Percentiles rank a stretch among this genome's conserved stretches.
Conservation (phyloP, 116 monocot species). For the Iris pallida region DNA sequence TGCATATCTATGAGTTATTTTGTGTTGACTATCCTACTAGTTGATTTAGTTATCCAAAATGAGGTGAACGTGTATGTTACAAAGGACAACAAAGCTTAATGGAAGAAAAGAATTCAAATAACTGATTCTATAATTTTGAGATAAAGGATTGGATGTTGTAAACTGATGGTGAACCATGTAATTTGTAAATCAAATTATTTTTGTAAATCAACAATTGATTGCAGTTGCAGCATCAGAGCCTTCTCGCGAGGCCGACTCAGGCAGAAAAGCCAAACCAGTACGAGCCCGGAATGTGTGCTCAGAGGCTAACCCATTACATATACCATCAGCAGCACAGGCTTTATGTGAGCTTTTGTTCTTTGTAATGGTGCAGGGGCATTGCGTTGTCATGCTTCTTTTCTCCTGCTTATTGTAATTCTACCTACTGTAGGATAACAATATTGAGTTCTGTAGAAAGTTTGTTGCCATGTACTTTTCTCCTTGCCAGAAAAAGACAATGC, state of each 20-base stretch:
- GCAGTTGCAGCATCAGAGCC: conserved; percentile 41
- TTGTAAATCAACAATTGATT: too few species aligned
- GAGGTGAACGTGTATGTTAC: too few species aligned
- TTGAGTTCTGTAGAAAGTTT: conserved; percentile 79
- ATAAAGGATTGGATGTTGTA: too few species aligned
- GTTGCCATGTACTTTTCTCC: conserved; percentile 64
- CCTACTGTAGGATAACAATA: conserved; percentile 58
- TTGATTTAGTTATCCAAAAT: too few species aligned
- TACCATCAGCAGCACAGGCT: conserved; percentile 81
- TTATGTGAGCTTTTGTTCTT: conserved; percentile 31
- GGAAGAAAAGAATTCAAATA: too few species aligned
- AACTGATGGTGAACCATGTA: too few species aligned
- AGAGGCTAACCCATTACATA: conserved; percentile 80
- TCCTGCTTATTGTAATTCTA: not conserved
- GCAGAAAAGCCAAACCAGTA: conserved; percentile 39
- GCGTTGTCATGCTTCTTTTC: not conserved
- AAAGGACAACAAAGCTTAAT: too few species aligned
- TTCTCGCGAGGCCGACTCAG: conserved; percentile 40
- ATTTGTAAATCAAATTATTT: too few species aligned
- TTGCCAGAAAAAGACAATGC: conserved; percentile 74
- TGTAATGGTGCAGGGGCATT: not conserved
- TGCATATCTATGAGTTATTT: too few species aligned
- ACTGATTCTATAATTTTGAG: too few species aligned
- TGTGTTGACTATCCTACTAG: too few species aligned
- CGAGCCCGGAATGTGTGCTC: conserved; percentile 84